Conservation (phyloP, 176 grass and related monocot species). For the Secale cereale region DNA sequence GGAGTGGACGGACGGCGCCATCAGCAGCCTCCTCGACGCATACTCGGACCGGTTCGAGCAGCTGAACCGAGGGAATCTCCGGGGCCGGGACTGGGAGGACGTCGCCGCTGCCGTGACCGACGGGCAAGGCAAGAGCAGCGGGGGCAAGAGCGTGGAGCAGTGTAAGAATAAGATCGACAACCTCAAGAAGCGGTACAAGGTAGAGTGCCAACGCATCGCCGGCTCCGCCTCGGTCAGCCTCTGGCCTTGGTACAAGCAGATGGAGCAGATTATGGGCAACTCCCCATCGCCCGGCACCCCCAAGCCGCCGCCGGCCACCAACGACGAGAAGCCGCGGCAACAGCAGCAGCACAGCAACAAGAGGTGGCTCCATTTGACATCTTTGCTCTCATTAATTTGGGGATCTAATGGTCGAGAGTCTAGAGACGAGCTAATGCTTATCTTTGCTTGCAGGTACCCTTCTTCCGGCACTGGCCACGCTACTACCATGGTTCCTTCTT, state of each 20-base stretch:
- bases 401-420: background rate
- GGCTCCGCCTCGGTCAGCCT: slow-evolving; percentile 37
- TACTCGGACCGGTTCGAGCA: slow-evolving; percentile 84
- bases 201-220: slow-evolving; percentile 79
- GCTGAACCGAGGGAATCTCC: slow-evolving; percentile 81
- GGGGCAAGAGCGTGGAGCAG: slow-evolving; percentile 89
- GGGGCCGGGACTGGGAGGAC: slow-evolving; percentile 91
- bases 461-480: slow-evolving; percentile 26
- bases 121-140: slow-evolving; percentile 41
- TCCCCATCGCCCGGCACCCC: slow-evolving; percentile 38
- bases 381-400: slow-evolving; percentile 8
- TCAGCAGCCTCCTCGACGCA: slow-evolving; percentile 69
- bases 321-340: slow-evolving; percentile 32
- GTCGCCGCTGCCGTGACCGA: slow-evolving; percentile 67
- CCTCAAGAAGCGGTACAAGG: slow-evolving; percentile 96
- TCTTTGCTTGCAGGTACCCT: slow-evolving; percentile 38
- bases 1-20: slow-evolving; percentile 95
- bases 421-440: slow-evolving; percentile 7
- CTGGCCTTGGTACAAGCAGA: slow-evolving; percentile 92
- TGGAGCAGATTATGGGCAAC: slow-evolving; percentile 69
- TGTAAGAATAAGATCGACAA: slow-evolving; percentile 99
- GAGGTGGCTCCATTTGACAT: slow-evolving; percentile 41
- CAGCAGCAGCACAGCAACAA: slow-evolving; percentile 49
- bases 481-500: slow-evolving; percentile 22
- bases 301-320: slow-evolving; percentile 23